Percentiles rank a stretch among this genome's conserved stretches.
These are phyloP conservation scores for Camelina sativa DNA, from an alignment of 345 rosid genomes.

Conservation along the genomic window DNA sequence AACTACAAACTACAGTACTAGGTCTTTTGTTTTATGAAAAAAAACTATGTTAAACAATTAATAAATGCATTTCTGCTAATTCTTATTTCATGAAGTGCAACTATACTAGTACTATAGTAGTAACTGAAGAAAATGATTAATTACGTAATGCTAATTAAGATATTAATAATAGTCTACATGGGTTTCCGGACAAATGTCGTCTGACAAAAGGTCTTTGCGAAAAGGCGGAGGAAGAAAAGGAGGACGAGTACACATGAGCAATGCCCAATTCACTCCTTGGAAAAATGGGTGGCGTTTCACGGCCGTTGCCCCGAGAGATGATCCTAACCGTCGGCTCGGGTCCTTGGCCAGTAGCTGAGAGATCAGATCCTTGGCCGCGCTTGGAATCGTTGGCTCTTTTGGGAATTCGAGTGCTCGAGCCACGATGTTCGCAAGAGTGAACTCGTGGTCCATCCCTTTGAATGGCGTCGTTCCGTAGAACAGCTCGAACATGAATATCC, in stretches of 20 bases:
- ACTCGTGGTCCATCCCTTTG: slow-evolving; percentile 84
- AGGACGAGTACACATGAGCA: slow-evolving; percentile 79
- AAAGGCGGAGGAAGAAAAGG: slow-evolving; percentile 82
- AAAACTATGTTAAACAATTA: neutral
- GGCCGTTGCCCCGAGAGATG: slow-evolving; percentile 79
- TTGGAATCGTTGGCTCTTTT: slow-evolving; percentile 67
- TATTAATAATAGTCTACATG: slow-evolving; percentile 73
- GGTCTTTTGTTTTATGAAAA: neutral
- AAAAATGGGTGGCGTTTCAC: slow-evolving; percentile 84
- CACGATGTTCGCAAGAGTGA: slow-evolving; percentile 86
- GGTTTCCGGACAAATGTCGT: slow-evolving; percentile 71
- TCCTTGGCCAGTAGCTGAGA: slow-evolving; percentile 76
- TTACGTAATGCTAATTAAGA: slow-evolving; percentile 30
- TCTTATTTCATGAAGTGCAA: neutral
- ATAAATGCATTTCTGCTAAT: neutral
- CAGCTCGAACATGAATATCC: slow-evolving; percentile 81
- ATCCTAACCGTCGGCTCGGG: slow-evolving; percentile 75
- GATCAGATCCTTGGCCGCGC: slow-evolving; percentile 68
- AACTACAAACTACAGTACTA: neutral
- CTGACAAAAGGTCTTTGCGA: slow-evolving; percentile 60
- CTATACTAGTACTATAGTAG: neutral
- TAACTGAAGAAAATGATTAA: slow-evolving; percentile 1
- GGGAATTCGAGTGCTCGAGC: slow-evolving; percentile 95
- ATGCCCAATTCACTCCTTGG: slow-evolving; percentile 91
- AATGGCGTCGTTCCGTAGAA: slow-evolving; percentile 84